phyloP scores from a whole-genome alignment of 2,329 filamentous ascomycete genomes.

The Colletotrichum liaoningense region DNA sequence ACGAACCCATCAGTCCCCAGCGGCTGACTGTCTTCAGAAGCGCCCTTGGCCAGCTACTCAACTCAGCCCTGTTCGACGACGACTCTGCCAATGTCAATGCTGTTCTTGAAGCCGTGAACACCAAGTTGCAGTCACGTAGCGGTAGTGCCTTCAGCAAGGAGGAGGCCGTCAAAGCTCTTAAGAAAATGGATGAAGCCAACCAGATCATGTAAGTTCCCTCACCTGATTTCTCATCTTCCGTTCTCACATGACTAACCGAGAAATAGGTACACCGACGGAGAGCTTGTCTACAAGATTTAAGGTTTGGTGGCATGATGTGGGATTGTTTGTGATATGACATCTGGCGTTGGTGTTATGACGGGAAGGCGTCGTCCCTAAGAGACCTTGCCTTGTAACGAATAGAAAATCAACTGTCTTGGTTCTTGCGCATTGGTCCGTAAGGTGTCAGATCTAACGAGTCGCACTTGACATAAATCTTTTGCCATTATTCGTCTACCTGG shows the following conservation, averaged over 20 bases:
- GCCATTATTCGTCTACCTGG: neutral
- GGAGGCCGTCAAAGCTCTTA: slow-evolving; percentile 83
- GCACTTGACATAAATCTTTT: neutral
- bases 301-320: neutral
- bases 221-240: neutral
- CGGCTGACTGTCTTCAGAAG: slow-evolving; percentile 82
- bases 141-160: slow-evolving; percentile 73
- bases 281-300: slow-evolving; percentile 78
- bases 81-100: slow-evolving; percentile 82
- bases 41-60: slow-evolving; percentile 85
- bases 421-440: neutral
- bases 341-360: slow-evolving; percentile 12
- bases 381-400: neutral
- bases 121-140: slow-evolving; percentile 64
- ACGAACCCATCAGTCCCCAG: slow-evolving; percentile 65
- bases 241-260: slow-evolving; percentile 1
- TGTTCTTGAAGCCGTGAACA: slow-evolving; percentile 84
- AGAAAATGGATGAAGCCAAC: slow-evolving; percentile 84
- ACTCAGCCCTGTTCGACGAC: slow-evolving; percentile 85
- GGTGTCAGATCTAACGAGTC: neutral
- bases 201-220: slow-evolving; percentile 84
- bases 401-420: neutral
- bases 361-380: neutral
- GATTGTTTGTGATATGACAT: neutral
- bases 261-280: slow-evolving; percentile 68